These are phyloP conservation scores for Dichomitus squalens DNA, from an alignment of 1,284 basidiomycete genomes.

Conservation along the genomic window DNA sequence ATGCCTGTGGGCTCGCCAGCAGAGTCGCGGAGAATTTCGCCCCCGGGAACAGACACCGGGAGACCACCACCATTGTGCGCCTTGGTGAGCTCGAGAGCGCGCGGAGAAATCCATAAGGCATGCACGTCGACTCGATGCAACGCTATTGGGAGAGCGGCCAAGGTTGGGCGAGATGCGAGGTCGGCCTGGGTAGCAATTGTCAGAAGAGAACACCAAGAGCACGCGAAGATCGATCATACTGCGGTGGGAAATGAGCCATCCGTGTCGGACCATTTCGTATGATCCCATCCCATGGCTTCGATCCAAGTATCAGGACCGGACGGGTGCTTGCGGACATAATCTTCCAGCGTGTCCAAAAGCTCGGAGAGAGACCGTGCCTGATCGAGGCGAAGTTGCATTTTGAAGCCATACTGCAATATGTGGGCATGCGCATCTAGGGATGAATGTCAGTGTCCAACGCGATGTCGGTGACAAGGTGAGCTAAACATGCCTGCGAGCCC, in stretches of 20 bases:
- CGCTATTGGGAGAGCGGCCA: constrained; percentile 68
- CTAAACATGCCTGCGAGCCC: constrained; percentile 61
- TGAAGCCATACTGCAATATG: constrained; percentile 70
- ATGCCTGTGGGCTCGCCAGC: constrained; percentile 32
- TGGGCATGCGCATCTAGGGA: constrained; percentile 79
- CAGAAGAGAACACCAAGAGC: constrained; percentile 41
- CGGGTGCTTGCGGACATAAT: constrained; percentile 58
- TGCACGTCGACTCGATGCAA: constrained; percentile 82
- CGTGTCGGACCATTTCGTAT: constrained; percentile 70
- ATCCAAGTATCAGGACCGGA: constrained; percentile 69
- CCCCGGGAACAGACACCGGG: constrained; percentile 8
- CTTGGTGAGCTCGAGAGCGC: constrained; percentile 68
- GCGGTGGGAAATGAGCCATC: constrained; percentile 74
- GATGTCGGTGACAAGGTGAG: not conserved
- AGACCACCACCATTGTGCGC: constrained; percentile 67
- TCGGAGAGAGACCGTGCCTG: constrained; percentile 64
- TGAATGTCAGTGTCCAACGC: not conserved
- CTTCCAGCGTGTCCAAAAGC: constrained; percentile 62
- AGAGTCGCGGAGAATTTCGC: constrained; percentile 13
- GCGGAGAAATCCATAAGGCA: constrained; percentile 81
- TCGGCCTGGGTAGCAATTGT: constrained; percentile 50
- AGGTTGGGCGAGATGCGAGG: constrained; percentile 64
- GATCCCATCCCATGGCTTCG: constrained; percentile 91
- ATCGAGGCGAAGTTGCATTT: constrained; percentile 64
- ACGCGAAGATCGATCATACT: constrained; percentile 43